Base-by-base conservation (phyloP, 805 yeast species). In the Hanseniaspora mollemarum region DNA sequence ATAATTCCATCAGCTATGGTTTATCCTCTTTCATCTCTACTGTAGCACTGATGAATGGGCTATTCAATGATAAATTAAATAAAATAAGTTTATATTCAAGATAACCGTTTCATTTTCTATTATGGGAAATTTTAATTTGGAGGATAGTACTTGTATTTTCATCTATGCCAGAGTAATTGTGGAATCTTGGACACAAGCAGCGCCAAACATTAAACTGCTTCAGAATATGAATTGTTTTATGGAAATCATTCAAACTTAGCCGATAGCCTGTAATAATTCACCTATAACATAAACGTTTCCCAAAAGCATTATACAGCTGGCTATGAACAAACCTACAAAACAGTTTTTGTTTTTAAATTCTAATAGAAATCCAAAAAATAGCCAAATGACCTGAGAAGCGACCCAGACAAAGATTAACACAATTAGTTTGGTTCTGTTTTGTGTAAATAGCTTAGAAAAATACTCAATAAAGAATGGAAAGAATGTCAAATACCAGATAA, bases 401-500 rank as follows among this genome's bases (percentile, higher is more conserved):
- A 81, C 63, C 98, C 98, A 92, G 4, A 77, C 59, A 0, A 62
- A 52, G 18, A 18, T 24, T 3, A 41, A 13, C 8, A 26, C 26
- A 1, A 77, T 54, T 36, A 75, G 68, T 0, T 64, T 0, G 83
- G 84, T 45, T 64, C 67, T 8, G 42, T 43, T 43, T 62, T 62
- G 3, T 6, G 10, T 13, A 25, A 22, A 31, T 24, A 38, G n/a
- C 2, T 12, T n/a, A 58, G 49, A 0, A 50, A 54, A 0, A 62
- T 67, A 61, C 1, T 80, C 69, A 7, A 87, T 62, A 58, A 70
- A 81, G 50, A 84, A 76, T 1, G 98, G 97, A 39, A 90, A 64
- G 56, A 88, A 77, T 13, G 87, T 83, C 58, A 92, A 67, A 60
- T 83, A 92, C 98, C 98, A 92, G 55, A 90, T 77, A 65, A 92